Percentiles rank a stretch among this genome's conserved stretches.
phyloP scores from a whole-genome alignment of 2,329 filamentous ascomycete genomes.

The Trichoderma arundinaceum region DNA sequence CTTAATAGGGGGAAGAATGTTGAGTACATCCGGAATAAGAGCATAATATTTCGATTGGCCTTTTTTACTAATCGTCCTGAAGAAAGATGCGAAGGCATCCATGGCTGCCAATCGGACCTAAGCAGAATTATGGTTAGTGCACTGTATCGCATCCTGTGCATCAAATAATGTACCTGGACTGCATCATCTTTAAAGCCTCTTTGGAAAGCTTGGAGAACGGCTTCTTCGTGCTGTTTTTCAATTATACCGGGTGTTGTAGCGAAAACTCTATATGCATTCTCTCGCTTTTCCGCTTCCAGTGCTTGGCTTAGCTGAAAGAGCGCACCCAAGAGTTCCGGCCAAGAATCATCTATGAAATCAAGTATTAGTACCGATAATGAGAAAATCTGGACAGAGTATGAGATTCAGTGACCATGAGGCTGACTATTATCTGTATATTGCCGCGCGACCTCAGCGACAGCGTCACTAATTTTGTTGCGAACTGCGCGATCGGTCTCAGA shows the following conservation, averaged over 20 bases:
- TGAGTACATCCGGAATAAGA: conserved; percentile 88
- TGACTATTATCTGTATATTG: conserved; percentile 92
- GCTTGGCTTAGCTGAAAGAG: conserved; percentile 93
- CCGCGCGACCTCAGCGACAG: conserved; percentile 92
- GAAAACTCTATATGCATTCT: conserved; percentile 94
- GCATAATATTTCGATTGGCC: conserved; percentile 84
- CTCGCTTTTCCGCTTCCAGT: conserved; percentile 79
- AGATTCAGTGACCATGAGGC: conserved; percentile 38
- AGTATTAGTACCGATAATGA: conserved; percentile 35
- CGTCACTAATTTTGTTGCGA: conserved; percentile 94
- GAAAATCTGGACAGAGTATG: neutral
- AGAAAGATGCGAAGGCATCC: conserved; percentile 96
- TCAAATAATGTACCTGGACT: conserved; percentile 65
- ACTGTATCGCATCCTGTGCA: neutral
- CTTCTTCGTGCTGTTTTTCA: conserved; percentile 90
- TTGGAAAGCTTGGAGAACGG: conserved; percentile 86
- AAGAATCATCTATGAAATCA: conserved; percentile 69
- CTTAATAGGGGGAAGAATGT: conserved; percentile 92
- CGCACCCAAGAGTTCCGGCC: conserved; percentile 85
- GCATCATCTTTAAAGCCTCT: conserved; percentile 91
- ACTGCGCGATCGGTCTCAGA: conserved; percentile 75
- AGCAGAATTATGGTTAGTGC: neutral
- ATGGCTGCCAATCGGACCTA: conserved; percentile 91
- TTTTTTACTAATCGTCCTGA: conserved; percentile 88
- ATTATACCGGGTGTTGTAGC: conserved; percentile 94